Conservation (phyloP, 2,329 filamentous ascomycete genomes). For the Aspergillus sp. region DNA sequence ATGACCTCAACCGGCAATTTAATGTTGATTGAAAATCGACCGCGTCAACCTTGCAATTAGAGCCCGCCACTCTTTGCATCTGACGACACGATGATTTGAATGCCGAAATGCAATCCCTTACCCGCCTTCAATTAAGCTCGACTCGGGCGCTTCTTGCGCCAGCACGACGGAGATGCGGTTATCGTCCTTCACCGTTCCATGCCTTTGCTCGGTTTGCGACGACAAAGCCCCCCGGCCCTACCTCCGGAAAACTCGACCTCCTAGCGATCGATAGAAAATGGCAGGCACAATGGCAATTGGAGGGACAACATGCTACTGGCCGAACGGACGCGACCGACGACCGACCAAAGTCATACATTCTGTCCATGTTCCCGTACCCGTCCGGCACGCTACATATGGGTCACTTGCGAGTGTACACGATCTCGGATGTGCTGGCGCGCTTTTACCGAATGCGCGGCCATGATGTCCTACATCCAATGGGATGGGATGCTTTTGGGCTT, state of each 20-base stretch:
- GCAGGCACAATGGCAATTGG: constrained; percentile 50
- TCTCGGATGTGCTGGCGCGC: constrained; percentile 79
- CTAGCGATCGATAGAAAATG: constrained; percentile 54
- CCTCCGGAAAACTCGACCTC: constrained; percentile 40
- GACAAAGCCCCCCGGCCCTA: constrained; percentile 17
- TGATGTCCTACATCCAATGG: constrained; percentile 82
- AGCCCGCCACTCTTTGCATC: no score
- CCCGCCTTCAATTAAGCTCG: constrained; percentile 26
- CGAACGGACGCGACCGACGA: constrained; percentile 6
- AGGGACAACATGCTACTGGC: constrained; percentile 8
- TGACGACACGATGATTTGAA: constrained; percentile 21
- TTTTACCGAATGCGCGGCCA: constrained; percentile 73
- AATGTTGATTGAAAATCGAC: neutral
- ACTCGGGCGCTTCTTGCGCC: constrained; percentile 19
- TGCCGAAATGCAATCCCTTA: constrained; percentile 28
- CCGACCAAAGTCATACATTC: constrained; percentile 61
- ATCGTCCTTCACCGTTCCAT: constrained; percentile 10
- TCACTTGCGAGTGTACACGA: constrained; percentile 85
- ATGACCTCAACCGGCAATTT: constrained; percentile 3
- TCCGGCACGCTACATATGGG: constrained; percentile 84
- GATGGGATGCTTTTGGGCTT: constrained; percentile 90
- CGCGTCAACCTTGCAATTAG: no score
- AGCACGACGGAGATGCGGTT: constrained; percentile 17
- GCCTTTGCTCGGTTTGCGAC: constrained; percentile 25
- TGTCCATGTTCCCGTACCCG: constrained; percentile 93